Evolutionary conservation across 2,329 filamentous ascomycete genomes (phyloP), one percentile per base, ranked within the genome.

Genomic region (Trichoderma cornu-damae): DNA sequence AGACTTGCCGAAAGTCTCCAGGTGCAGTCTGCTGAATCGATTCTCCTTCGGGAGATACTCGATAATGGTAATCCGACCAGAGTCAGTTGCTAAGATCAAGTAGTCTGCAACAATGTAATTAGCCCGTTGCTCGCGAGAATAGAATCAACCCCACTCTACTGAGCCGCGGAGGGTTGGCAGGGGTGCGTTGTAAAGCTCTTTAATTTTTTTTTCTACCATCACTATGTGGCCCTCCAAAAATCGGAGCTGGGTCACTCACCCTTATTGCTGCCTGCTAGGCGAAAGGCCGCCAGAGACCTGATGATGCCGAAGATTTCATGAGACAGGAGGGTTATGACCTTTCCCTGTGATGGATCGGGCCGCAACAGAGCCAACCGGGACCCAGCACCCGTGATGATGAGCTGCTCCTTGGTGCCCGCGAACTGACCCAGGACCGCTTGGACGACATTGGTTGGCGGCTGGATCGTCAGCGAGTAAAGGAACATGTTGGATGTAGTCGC

Each of bases 401-500:
- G 92, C 79, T 99, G 94, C 75, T 96, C 93, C 77, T 93, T 96
- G 63, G 90, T 96, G 64, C 93, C 92, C 60, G 90, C 87, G 75
- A 97, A 97, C 76, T 97, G 93, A 66, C 94, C 95, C 60, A 96
- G 82, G 63, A 96, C 88, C 62, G 94, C 92, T 75, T 96, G 88
- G 50, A 88, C 91, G 68, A 96, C 85, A 60, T 90, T 88, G 64
- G 91, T 92, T 32, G 94, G 90, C 66, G 90, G 88, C 75, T 96
- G 91, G 69, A 99, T 87, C 65, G 94, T 97, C 77, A 99, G 81
- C 68, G 90, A 94, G 78, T 99, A 99, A 77, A 99, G 86, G 73
- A 96, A 96, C 90, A 96, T 96, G 73, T 93, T 93, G 64, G 92
- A 96, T 61, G 93, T 96, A 72, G 92, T 96, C 78, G 94, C 93